A percentile compares a stretch with the other conserved stretches of the same genome.
Evolutionary conservation across 2,329 filamentous ascomycete species (phyloP).

Genomic region (Scortechinia acanthostroma): DNA sequence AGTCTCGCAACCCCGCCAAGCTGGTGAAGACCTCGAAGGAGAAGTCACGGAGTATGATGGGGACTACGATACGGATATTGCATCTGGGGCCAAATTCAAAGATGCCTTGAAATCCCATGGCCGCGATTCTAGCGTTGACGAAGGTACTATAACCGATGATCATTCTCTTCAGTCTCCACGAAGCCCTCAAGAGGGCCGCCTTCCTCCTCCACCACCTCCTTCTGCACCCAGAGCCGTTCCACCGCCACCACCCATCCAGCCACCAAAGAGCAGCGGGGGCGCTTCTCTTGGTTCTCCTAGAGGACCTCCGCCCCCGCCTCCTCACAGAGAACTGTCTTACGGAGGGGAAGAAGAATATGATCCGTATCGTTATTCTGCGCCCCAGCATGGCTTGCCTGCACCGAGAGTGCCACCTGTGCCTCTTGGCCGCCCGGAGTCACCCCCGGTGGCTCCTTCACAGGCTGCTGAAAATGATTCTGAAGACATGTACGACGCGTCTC

Average conservation of each 20-base stretch:
- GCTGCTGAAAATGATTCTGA: background rate
- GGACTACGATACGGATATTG: constrained; percentile 1
- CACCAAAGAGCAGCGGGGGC: constrained; percentile 38
- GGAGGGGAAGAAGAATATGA: constrained; percentile 26
- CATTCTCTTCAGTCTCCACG: constrained; percentile 33
- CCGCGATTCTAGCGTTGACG: constrained; percentile 71
- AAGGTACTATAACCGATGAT: constrained; percentile 53
- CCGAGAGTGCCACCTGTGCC: constrained; percentile 29
- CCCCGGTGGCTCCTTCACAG: constrained; percentile 35
- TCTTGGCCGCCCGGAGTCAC: constrained; percentile 42
- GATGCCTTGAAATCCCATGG: constrained; percentile 64
- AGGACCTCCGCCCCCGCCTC: constrained; percentile 60
- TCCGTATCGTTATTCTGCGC: constrained; percentile 38
- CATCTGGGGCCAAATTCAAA: background rate
- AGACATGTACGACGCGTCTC: background rate
- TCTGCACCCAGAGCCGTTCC: constrained; percentile 51
- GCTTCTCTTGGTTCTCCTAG: constrained; percentile 67
- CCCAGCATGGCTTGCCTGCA: constrained; percentile 16
- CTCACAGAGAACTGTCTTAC: constrained; percentile 36
- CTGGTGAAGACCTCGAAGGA: background rate
- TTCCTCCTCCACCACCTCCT: constrained; percentile 47
- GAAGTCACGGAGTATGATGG: constrained; percentile 1
- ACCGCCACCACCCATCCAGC: constrained; percentile 58
- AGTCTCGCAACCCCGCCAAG: background rate
- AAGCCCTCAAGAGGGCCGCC: constrained; percentile 29